Conservation (phyloP, 371 early-diverging fungal species). For the Dichotomocladium elegans region DNA sequence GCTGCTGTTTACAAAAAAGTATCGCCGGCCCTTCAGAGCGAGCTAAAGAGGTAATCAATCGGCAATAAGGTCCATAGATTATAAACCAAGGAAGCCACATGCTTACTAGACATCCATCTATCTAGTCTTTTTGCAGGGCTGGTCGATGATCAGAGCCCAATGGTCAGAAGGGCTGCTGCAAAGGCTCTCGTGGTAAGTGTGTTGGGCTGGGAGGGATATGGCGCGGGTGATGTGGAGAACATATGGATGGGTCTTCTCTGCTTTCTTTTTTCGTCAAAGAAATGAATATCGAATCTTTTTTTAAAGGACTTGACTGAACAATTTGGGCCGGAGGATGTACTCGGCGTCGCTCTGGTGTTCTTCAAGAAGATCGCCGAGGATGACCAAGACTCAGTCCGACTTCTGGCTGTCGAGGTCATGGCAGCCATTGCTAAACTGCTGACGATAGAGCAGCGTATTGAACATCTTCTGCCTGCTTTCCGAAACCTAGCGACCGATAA, state of each 20-base stretch:
- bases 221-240: too few relatives aligned
- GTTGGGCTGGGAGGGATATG: neutral
- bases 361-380: constrained; percentile 79
- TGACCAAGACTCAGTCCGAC: constrained; percentile 95
- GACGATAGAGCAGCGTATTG: constrained; percentile 70
- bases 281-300: neutral
- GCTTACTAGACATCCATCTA: neutral
- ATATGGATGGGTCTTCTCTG: too few relatives aligned
- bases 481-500: constrained; percentile 82
- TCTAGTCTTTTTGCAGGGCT: constrained; percentile 66
- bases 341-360: constrained; percentile 72
- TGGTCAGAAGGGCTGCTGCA: constrained; percentile 95
- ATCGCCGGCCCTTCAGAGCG: constrained; percentile 73
- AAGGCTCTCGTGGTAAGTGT: constrained; percentile 72
- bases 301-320: constrained; percentile 61
- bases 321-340: constrained; percentile 68
- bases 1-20: constrained; percentile 79
- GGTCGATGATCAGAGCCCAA: constrained; percentile 92
- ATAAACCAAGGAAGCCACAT: too few relatives aligned
- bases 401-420: constrained; percentile 89
- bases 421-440: constrained; percentile 85
- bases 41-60: constrained; percentile 69
- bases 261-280: neutral
- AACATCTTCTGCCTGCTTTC: constrained; percentile 70
- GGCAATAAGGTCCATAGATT: too few relatives aligned